phyloP scores from a whole-genome alignment of 2,329 filamentous ascomycete species.

The Stagonosporopsis rhizophila region DNA sequence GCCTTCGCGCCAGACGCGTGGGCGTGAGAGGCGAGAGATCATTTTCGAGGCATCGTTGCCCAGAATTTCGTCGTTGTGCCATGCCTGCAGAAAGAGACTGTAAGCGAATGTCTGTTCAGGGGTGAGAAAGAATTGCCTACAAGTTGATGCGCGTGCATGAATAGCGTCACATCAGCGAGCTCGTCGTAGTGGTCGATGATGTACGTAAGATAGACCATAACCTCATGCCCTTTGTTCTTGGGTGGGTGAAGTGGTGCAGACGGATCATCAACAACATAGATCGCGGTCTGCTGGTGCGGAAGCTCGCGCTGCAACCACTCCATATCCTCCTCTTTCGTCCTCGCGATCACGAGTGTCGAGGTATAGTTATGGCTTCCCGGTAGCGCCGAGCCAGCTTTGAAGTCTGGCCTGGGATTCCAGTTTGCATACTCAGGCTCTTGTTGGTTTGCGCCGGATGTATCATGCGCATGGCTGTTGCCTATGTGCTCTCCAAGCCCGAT shows the following conservation, averaged over 20 bases:
- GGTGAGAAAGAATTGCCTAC: background rate
- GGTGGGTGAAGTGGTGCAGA: conserved; percentile 58
- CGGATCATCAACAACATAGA: conserved; percentile 63
- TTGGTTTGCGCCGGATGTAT: conserved; percentile 13
- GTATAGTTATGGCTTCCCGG: conserved; percentile 60
- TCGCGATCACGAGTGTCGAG: conserved; percentile 62
- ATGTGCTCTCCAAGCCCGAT: conserved; percentile 51
- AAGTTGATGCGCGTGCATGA: conserved; percentile 66
- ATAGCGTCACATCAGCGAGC: conserved; percentile 65
- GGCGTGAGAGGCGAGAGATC: conserved; percentile 53
- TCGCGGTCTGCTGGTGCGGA: conserved; percentile 54
- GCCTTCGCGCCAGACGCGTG: conserved; percentile 56
- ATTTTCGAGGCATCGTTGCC: conserved; percentile 55
- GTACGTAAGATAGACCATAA: conserved; percentile 67
- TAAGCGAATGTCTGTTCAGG: background rate
- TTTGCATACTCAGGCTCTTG: conserved; percentile 44
- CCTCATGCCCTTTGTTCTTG: conserved; percentile 68
- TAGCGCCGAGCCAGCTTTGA: conserved; percentile 41
- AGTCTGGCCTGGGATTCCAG: conserved; percentile 49
- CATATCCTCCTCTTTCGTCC: conserved; percentile 59
- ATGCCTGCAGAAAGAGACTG: conserved; percentile 43
- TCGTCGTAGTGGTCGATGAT: conserved; percentile 68
- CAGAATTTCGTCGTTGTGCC: conserved; percentile 64
- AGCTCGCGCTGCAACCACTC: conserved; percentile 63
- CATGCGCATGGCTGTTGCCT: conserved; percentile 22